Conservation (phyloP, 176 grass and related monocot species). For the Thalia dealbata region DNA sequence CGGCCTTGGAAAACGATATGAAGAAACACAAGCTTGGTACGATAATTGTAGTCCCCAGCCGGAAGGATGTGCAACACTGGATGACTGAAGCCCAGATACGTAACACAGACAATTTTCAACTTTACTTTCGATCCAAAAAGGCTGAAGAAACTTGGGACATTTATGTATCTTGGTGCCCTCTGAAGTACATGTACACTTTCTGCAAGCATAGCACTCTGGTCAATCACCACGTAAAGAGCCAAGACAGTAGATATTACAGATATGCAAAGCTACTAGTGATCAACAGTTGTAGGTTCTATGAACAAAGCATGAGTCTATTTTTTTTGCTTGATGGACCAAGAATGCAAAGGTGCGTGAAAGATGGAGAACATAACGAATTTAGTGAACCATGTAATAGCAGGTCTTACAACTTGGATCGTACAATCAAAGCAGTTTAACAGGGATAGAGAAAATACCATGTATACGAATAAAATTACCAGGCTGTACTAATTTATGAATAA, state of each 20-base stretch:
- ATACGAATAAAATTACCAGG: too few relatives aligned
- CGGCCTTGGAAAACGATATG: too few relatives aligned
- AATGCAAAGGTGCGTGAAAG: background rate
- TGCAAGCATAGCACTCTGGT: conserved; percentile 12
- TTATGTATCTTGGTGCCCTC: conserved; percentile 27
- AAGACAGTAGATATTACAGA: background rate
- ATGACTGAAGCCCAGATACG: background rate
- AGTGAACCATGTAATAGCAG: background rate
- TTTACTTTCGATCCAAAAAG: background rate
- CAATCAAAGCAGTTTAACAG: too few relatives aligned
- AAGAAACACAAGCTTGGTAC: background rate
- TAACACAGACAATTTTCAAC: too few relatives aligned
- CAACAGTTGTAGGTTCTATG: background rate
- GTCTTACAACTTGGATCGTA: background rate
- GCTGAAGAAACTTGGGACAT: background rate
- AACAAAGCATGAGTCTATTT: background rate
- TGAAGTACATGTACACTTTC: conserved; percentile 52
- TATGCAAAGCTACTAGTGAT: background rate
- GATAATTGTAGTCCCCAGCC: background rate
- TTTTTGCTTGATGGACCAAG: background rate
- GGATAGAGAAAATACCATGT: too few relatives aligned
- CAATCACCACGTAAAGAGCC: background rate
- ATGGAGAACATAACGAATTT: background rate
- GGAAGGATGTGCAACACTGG: background rate
- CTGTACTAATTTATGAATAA: too few relatives aligned